These are phyloP conservation scores for Dioscorea alata DNA, from an alignment of 106 monocot genomes.

Conservation along the genomic window DNA sequence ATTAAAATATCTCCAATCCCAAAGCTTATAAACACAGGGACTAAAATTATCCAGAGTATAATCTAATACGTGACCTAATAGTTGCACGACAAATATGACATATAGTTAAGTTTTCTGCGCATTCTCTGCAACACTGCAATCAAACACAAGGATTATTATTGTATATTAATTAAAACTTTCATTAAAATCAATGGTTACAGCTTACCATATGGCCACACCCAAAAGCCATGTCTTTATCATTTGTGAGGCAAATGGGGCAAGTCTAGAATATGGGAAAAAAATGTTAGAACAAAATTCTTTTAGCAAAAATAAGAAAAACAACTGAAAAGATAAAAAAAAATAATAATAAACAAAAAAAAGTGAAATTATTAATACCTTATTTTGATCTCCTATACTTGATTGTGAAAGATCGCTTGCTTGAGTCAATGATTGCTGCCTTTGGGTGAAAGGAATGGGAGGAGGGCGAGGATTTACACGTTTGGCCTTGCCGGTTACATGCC, in stretches of 20 bases:
- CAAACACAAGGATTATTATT: not conserved
- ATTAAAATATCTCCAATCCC: too few relatives aligned
- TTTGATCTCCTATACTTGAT: constrained; percentile 13
- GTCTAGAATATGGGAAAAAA: constrained; percentile 12
- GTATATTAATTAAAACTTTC: not conserved
- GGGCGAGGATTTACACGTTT: constrained; percentile 36
- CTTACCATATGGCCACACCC: constrained; percentile 76
- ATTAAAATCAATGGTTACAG: not conserved
- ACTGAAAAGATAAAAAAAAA: not conserved
- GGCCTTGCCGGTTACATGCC: constrained; percentile 36
- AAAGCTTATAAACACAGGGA: not conserved
- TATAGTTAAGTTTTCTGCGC: constrained; percentile 20
- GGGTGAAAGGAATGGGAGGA: constrained; percentile 25
- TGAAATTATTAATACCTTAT: constrained; percentile 10
- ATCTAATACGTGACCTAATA: constrained; percentile 10
- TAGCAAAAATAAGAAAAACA: not conserved
- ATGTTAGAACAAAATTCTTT: too few relatives aligned
- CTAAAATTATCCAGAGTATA: constrained; percentile 16
- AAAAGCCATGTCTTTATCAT: constrained; percentile 48
- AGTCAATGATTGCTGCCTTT: constrained; percentile 20
- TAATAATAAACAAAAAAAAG: not conserved
- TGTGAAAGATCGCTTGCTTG: not conserved
- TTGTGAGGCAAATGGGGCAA: constrained; percentile 66
- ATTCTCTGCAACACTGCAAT: constrained; percentile 34
- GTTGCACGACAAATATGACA: constrained; percentile 31